These are phyloP conservation scores for Yamadazyma nakazawae DNA, from an alignment of 805 yeast species.

Conservation along the genomic window DNA sequence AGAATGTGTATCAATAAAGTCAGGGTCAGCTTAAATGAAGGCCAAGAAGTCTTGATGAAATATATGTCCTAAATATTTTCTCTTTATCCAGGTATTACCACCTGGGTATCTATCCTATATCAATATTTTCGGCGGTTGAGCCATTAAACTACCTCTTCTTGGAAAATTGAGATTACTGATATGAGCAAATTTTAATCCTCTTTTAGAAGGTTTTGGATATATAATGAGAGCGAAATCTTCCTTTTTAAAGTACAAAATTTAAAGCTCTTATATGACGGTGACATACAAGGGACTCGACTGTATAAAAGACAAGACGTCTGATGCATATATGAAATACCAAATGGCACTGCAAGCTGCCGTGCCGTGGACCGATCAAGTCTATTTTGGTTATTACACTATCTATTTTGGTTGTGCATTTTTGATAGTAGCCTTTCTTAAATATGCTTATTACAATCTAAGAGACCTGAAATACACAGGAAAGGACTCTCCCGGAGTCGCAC, in stretches of 20 bases:
- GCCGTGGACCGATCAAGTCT: slow-evolving; percentile 24
- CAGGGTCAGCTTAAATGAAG: no score
- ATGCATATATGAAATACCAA: slow-evolving; percentile 18
- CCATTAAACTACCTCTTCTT: background rate
- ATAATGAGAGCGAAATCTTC: background rate
- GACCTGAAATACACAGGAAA: slow-evolving; percentile 21
- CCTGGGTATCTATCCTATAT: background rate
- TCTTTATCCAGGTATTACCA: background rate
- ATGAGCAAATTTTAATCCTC: slow-evolving; percentile 1
- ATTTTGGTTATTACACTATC: slow-evolving; percentile 36
- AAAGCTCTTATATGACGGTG: slow-evolving; percentile 5
- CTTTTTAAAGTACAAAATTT: background rate
- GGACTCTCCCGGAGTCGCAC: slow-evolving; percentile 9
- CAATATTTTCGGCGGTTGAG: background rate
- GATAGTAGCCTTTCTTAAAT: slow-evolving; percentile 31
- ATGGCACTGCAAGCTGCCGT: slow-evolving; percentile 28
- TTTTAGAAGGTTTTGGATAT: background rate
- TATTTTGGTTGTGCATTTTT: slow-evolving; percentile 41
- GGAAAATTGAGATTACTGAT: background rate
- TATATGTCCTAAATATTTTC: background rate
- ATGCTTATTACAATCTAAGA: slow-evolving; percentile 23
- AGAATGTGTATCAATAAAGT: no score
- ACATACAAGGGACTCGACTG: slow-evolving; percentile 38
- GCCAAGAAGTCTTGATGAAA: no score
- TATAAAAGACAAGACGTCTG: slow-evolving; percentile 26